Base-by-base conservation (phyloP, 768 basidiomycete species). In the Russula earlei region DNA sequence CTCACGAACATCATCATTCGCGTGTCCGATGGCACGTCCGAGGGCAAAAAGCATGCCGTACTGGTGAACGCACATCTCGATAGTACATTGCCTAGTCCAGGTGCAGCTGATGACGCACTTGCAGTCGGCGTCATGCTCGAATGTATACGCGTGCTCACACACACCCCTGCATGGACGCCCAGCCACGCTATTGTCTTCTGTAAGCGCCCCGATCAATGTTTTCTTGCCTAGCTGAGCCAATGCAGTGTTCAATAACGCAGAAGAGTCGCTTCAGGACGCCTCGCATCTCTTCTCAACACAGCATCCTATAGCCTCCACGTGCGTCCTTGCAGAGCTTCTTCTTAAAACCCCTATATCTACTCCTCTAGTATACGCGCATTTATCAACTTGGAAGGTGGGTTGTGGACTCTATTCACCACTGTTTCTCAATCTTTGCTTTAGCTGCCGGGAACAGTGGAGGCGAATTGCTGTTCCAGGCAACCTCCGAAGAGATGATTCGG, bases 401-500 rank as follows among this genome's bases (percentile, higher is more conserved):
- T n/a, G 2, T 12, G 11, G 33, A 17, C 27, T 19, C 46, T 31
- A 12, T 34, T 5, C 27, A 4, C 19, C 15, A 15, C 8, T 7
- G 31, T 25, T 27, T 25, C 53, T 63, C 34, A 58, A 29, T 48
- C 44, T 44, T 49, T 49, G 7, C n/a, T 17, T 38, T 49, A 86
- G 93, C 89, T 60, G 91, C 91, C 37, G 95, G 94, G 0, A 84
- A 84, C 2, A 83, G 81, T 6, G 93, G 95, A 0, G 87, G 83
- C 25, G 93, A 93, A 64, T 71, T 97, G 8, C 78, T 97, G 15
- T 98, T 98, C 75, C 95, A 98, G 74, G 95, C 93, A 0, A 97
- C 93, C 0, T 91, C 89, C 5, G 82, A 91, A 64, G 81, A 96
- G 68, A 96, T 98, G 94, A 88, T 96, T 5, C 77, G 85, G 46